Percentiles rank a stretch among this genome's conserved stretches.
Conservation (phyloP, 2,329 filamentous ascomycete species). For the Colletotrichum sidae region DNA sequence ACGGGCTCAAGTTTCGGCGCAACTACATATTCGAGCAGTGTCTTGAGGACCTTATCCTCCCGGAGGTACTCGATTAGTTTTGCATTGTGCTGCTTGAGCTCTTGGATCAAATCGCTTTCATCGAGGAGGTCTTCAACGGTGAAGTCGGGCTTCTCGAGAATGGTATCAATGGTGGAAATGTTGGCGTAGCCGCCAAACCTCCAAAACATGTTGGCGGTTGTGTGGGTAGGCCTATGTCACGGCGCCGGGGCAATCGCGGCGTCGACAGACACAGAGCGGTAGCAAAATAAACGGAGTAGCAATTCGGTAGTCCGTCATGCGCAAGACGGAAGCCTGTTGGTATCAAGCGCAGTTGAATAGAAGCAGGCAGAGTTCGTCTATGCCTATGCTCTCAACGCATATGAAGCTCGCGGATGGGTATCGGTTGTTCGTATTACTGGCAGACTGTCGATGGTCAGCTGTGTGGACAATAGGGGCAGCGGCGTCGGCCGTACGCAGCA, state of each 20-base stretch:
- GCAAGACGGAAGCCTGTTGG: slow-evolving; percentile 21
- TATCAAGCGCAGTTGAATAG: slow-evolving; percentile 5
- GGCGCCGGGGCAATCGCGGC: slow-evolving; percentile 39
- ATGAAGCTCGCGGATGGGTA: slow-evolving; percentile 25
- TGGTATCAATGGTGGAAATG: slow-evolving; percentile 94
- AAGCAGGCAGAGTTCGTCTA: slow-evolving; percentile 21
- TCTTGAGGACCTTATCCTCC: slow-evolving; percentile 85
- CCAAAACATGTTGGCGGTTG: slow-evolving; percentile 90
- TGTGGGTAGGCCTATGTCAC: slow-evolving; percentile 41
- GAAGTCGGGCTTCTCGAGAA: slow-evolving; percentile 96
- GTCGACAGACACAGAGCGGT: slow-evolving; percentile 29
- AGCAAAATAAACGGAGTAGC: slow-evolving; percentile 3
- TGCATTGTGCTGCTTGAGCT: slow-evolving; percentile 97
- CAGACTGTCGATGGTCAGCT: slow-evolving; percentile 19
- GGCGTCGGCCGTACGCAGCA: slow-evolving; percentile 7
- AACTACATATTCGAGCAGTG: slow-evolving; percentile 90
- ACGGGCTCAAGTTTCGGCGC: slow-evolving; percentile 76
- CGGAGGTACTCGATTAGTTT: slow-evolving; percentile 97
- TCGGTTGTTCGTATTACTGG: slow-evolving; percentile 25
- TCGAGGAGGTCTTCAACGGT: slow-evolving; percentile 95
- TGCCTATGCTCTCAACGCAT: slow-evolving; percentile 30
- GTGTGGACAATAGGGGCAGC: not conserved
- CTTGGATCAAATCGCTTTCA: slow-evolving; percentile 95
- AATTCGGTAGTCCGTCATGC: slow-evolving; percentile 19
- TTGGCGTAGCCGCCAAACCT: slow-evolving; percentile 99